phyloP scores from a whole-genome alignment of 768 basidiomycete genomes.

The Phaeotremella skinneri region DNA sequence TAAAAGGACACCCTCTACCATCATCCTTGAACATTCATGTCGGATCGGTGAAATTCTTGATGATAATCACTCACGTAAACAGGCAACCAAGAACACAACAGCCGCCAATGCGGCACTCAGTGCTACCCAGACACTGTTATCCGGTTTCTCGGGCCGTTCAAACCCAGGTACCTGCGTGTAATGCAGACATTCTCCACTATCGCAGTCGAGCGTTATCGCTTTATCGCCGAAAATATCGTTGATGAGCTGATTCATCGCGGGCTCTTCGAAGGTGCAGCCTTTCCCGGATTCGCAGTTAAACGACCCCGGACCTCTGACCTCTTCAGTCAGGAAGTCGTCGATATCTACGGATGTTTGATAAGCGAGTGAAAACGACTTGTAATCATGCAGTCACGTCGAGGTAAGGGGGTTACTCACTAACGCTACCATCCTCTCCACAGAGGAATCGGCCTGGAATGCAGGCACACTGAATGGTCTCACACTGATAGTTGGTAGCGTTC shows the following conservation, averaged over 20 bases:
- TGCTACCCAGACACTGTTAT: slow-evolving; percentile 77
- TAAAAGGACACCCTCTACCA: not conserved
- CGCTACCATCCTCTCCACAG: slow-evolving; percentile 90
- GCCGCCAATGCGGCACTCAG: slow-evolving; percentile 78
- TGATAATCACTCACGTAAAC: slow-evolving; percentile 57
- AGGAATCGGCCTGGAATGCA: slow-evolving; percentile 94
- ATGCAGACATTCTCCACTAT: slow-evolving; percentile 90
- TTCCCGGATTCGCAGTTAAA: slow-evolving; percentile 72
- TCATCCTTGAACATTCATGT: not conserved
- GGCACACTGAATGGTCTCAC: slow-evolving; percentile 79
- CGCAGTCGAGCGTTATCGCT: slow-evolving; percentile 80
- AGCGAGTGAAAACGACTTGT: not conserved
- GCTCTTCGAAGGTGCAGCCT: slow-evolving; percentile 88
- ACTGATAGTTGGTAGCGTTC: slow-evolving; percentile 74
- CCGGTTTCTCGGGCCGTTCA: slow-evolving; percentile 76
- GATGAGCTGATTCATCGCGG: slow-evolving; percentile 94
- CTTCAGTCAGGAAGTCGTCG: slow-evolving; percentile 82
- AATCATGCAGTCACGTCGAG: too few species aligned
- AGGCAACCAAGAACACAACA: slow-evolving; percentile 65
- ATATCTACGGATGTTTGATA: slow-evolving; percentile 64
- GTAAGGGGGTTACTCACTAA: slow-evolving; percentile 65
- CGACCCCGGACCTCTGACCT: slow-evolving; percentile 83
- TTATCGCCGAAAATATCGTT: slow-evolving; percentile 87
- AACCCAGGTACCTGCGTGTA: slow-evolving; percentile 95
- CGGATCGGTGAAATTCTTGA: not conserved